Percentiles rank a stretch among this genome's conserved stretches.
These are phyloP conservation scores for Suillus paluster DNA, from an alignment of 768 basidiomycete genomes.

Conservation along the genomic window DNA sequence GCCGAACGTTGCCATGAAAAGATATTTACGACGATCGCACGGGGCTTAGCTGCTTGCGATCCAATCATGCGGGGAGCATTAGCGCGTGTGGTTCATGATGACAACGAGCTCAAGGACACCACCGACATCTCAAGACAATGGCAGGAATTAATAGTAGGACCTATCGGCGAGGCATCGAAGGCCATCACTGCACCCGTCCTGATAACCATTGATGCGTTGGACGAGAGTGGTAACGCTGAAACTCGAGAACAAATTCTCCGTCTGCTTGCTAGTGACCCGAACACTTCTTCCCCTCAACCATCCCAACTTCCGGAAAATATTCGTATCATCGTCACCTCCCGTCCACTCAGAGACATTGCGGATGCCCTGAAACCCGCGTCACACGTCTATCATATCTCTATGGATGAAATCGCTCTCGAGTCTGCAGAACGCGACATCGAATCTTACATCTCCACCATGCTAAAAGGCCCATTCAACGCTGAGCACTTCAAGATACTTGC, in stretches of 20 bases:
- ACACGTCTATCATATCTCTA: neutral
- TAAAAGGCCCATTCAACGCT: neutral
- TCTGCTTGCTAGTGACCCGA: neutral
- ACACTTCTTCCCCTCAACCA: neutral
- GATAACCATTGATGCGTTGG: constrained; percentile 29
- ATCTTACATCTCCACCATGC: constrained; percentile 2
- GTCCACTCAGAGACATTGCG: constrained; percentile 10
- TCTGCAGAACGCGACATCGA: constrained; percentile 9
- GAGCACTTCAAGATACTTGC: neutral
- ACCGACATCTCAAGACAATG: constrained; percentile 12
- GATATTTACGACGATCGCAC: constrained; percentile 6
- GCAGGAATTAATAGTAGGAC: constrained; percentile 20
- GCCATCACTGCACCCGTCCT: constrained; percentile 23
- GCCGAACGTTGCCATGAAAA: neutral
- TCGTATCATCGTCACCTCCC: constrained; percentile 22
- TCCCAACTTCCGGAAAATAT: constrained; percentile 9
- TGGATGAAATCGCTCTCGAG: constrained; percentile 5
- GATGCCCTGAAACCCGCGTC: constrained; percentile 11
- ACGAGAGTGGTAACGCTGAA: constrained; percentile 16
- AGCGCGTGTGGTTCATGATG: neutral
- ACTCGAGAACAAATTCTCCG: constrained; percentile 18
- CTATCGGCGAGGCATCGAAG: neutral
- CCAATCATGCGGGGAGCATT: neutral
- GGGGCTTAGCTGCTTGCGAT: neutral
- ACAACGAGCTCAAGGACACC: neutral